Evolutionary conservation across 495 filamentous ascomycete genomes (phyloP).

Genomic region (Pseudevernia furfuracea): DNA sequence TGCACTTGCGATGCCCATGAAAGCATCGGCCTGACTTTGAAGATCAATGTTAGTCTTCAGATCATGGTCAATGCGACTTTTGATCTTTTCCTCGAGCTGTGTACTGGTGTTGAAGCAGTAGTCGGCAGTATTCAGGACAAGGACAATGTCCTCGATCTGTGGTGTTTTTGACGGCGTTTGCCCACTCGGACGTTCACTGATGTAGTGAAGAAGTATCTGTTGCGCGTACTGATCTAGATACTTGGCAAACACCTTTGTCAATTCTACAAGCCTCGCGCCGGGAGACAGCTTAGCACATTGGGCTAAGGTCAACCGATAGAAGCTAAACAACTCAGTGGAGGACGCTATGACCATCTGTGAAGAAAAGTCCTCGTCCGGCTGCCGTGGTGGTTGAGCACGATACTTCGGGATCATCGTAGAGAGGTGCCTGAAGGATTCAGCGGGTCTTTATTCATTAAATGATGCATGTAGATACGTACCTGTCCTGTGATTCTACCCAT

Average conservation of each 20-base stretch:
- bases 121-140: slow-evolving; percentile 92
- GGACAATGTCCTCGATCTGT: slow-evolving; percentile 65
- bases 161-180: slow-evolving; percentile 47
- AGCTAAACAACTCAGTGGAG: slow-evolving; percentile 93
- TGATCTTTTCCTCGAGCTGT: slow-evolving; percentile 92
- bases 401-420: slow-evolving; percentile 83
- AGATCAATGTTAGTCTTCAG: slow-evolving; percentile 71
- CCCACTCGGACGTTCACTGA: slow-evolving; percentile 51
- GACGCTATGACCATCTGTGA: slow-evolving; percentile 83
- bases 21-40: slow-evolving; percentile 86
- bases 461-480: slow-evolving; percentile 74
- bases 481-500: slow-evolving; percentile 96
- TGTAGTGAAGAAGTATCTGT: slow-evolving; percentile 74
- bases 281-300: slow-evolving; percentile 96
- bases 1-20: slow-evolving; percentile 89
- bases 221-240: slow-evolving; percentile 95
- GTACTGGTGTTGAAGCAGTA: slow-evolving; percentile 92
- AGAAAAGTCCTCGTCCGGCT: slow-evolving; percentile 85
- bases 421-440: slow-evolving; percentile 42
- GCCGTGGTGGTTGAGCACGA: slow-evolving; percentile 70
- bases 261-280: slow-evolving; percentile 73
- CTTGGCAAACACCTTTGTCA: slow-evolving; percentile 79
- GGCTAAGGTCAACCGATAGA: slow-evolving; percentile 82
- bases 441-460: neutral
- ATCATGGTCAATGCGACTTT: slow-evolving; percentile 72